Base-by-base conservation (phyloP, 164 flowering plant species). In the Malania oleifera region DNA sequence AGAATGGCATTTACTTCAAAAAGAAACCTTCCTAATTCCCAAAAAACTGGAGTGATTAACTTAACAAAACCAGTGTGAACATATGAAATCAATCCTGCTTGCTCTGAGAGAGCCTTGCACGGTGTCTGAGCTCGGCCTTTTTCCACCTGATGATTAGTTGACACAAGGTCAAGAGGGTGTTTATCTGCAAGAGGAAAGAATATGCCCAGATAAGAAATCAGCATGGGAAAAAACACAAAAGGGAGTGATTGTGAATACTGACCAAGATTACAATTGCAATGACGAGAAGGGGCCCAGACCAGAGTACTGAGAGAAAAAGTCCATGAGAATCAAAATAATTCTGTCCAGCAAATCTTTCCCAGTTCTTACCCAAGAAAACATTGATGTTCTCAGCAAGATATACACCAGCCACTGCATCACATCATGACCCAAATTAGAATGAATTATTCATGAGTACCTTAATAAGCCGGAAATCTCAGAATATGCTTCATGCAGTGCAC, bases 201-300 rank as follows among this genome's bases (percentile, higher is more conserved):
- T 7, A 43, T 14, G 50, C 27, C 20, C 3, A 19, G 20, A 23
- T 35, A 39, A 56, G 20, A 28, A 25, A 29, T 22, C 11, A 28
- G 12, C 25, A 14, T 10, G 8, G 1, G 29, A 35, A 17, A 28
- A 22, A 41, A 14, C 6, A 28, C 27, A 7, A 9, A 53, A 50
- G 1, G 17, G 37, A 46, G 19, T n/a, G 17, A 37, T 38, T n/a
- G 37, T 17, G 12, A 44, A 54, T 9, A 75, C 98, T 75, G 2
- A 89, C 98, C 95, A 93, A 70, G 61, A 89, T 83, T 54, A 86
- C 54, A 63, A 86, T 81, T 31, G 97, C 74, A 22, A 82, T 78
- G 24, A 80, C 40, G 18, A 92, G 81, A 62, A 93, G 87, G 48
- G 98, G 98, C 25, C 98, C 98, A 23, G 96, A 93, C 98, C 98